phyloP scores from a whole-genome alignment of 2,329 filamentous ascomycete species.

The Sarocladium brachiariae region DNA sequence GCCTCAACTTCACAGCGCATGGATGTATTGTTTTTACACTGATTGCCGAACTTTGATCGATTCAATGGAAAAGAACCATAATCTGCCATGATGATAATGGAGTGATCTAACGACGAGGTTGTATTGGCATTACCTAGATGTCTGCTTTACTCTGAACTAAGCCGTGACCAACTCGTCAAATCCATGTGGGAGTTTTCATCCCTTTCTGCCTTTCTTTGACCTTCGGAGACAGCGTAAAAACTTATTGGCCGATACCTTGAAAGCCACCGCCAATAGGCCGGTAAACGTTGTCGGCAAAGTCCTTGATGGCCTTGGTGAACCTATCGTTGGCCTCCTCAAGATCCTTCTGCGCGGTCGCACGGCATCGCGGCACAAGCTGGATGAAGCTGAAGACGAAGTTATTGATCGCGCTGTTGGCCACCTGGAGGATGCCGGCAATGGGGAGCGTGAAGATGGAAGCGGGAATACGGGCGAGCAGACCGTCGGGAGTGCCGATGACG shows the following conservation, averaged over 20 bases:
- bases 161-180: too few species aligned
- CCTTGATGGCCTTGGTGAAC: neutral
- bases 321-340: neutral
- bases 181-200: too few species aligned
- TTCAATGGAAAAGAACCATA: too few species aligned
- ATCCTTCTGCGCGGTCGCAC: neutral
- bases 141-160: too few species aligned
- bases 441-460: neutral
- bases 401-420: slow-evolving; percentile 5
- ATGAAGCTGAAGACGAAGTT: slow-evolving; percentile 2
- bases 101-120: too few species aligned
- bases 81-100: too few species aligned
- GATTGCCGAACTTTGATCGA: too few species aligned
- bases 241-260: neutral
- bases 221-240: too few species aligned
- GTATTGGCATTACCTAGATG: too few species aligned
- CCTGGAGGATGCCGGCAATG: neutral
- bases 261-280: slow-evolving; percentile 5
- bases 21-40: too few species aligned
- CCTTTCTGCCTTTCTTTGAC: too few species aligned
- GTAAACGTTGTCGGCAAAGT: slow-evolving; percentile 1
- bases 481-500: neutral
- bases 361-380: neutral
- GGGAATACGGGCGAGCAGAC: neutral
- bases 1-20: too few species aligned